phyloP scores from a whole-genome alignment of 495 filamentous ascomycete species.

The Hypoxylon trugodes region DNA sequence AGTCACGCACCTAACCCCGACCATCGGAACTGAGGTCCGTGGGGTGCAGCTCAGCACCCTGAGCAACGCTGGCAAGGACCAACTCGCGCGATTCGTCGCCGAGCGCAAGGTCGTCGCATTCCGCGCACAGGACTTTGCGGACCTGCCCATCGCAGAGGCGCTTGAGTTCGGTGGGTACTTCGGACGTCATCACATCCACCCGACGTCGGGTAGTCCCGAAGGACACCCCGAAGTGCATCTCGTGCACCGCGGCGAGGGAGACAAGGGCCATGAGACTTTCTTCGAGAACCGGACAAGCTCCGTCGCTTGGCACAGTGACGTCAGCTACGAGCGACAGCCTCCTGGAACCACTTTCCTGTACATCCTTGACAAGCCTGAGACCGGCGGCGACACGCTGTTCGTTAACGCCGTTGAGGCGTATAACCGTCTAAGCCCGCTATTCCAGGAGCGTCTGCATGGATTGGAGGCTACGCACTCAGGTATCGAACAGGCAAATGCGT shows the following conservation, averaged over 20 bases:
- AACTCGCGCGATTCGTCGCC: conserved; percentile 80
- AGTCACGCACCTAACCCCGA: conserved; percentile 70
- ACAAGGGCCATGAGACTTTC: conserved; percentile 63
- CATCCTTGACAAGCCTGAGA: conserved; percentile 76
- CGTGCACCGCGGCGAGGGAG: conserved; percentile 75
- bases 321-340: conserved; percentile 84
- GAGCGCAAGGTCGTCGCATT: conserved; percentile 85
- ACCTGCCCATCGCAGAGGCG: conserved; percentile 73
- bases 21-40: conserved; percentile 78
- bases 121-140: conserved; percentile 78
- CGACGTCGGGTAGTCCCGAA: conserved; percentile 74
- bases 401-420: conserved; percentile 79
- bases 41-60: conserved; percentile 79
- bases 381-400: conserved; percentile 83
- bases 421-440: conserved; percentile 73
- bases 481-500: conserved; percentile 71
- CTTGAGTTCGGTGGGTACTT: conserved; percentile 81
- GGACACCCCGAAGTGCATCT: conserved; percentile 80
- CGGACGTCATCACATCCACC: conserved; percentile 85
- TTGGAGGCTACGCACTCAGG: conserved; percentile 80
- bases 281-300: conserved; percentile 71
- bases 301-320: conserved; percentile 85
- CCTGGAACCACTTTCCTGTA: conserved; percentile 86
- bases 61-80: conserved; percentile 73
- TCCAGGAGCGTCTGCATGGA: conserved; percentile 77